These are phyloP conservation scores for Groenewaldozyma sp. DNA, from an alignment of 1,139 yeast species.

Conservation along the genomic window DNA sequence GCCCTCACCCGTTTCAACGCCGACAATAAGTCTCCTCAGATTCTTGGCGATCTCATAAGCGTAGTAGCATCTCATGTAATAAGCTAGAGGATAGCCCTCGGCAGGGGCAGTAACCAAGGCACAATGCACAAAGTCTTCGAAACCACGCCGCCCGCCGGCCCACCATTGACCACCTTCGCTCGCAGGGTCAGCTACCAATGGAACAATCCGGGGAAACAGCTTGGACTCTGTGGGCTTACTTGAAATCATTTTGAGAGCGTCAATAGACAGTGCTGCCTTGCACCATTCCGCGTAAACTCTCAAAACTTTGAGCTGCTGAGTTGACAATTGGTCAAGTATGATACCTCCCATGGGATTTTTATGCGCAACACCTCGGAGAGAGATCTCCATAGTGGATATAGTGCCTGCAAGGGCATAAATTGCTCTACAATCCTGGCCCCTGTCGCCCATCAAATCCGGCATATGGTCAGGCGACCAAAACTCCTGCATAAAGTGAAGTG, in stretches of 20 bases:
- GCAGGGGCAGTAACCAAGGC: slow-evolving; percentile 19
- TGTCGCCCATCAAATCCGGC: neutral
- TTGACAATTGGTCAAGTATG: slow-evolving; percentile 49
- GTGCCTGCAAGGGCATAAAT: neutral
- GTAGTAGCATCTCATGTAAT: slow-evolving; percentile 16
- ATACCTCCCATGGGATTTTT: slow-evolving; percentile 31
- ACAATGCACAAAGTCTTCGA: slow-evolving; percentile 19
- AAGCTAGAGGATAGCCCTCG: slow-evolving; percentile 14
- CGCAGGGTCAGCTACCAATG: neutral
- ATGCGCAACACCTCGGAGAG: slow-evolving; percentile 48
- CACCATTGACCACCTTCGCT: slow-evolving; percentile 4
- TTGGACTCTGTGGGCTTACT: neutral
- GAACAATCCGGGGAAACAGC: neutral
- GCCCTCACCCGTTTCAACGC: slow-evolving; percentile 11
- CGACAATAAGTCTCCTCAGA: slow-evolving; percentile 12
- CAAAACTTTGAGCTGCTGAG: slow-evolving; percentile 48
- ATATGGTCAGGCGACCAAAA: neutral
- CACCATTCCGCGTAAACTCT: slow-evolving; percentile 38
- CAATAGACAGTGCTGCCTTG: slow-evolving; percentile 6
- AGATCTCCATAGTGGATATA: slow-evolving; percentile 38
- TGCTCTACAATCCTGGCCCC: neutral
- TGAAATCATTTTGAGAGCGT: neutral
- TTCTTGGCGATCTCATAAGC: slow-evolving; percentile 16
- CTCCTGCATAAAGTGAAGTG: neutral
- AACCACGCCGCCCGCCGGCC: slow-evolving; percentile 11